phyloP scores from a whole-genome alignment of 306 rosid species.

The Lotus japonicus region DNA sequence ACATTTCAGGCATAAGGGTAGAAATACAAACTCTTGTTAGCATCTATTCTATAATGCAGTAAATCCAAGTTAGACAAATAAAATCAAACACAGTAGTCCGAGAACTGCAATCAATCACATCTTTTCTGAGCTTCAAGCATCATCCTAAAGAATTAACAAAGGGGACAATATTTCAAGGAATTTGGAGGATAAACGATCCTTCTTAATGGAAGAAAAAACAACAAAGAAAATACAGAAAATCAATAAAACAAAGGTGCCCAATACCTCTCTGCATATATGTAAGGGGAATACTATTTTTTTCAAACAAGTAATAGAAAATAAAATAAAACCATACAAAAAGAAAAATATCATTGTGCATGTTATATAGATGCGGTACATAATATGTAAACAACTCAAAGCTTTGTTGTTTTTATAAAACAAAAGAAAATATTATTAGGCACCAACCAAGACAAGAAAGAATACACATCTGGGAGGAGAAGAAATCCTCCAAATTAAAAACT shows the following conservation, averaged over 20 bases:
- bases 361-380: background rate
- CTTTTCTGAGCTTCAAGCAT: background rate
- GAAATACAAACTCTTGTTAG: background rate
- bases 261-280: background rate
- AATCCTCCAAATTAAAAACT: background rate
- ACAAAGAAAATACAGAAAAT: background rate
- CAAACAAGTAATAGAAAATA: too few relatives aligned
- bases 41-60: background rate
- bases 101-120: background rate
- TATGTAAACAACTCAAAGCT: background rate
- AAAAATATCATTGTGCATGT: background rate
- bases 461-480: background rate
- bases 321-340: background rate
- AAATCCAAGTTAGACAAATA: background rate
- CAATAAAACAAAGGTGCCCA: background rate
- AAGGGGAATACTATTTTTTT: too few relatives aligned
- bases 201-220: background rate
- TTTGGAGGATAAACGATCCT: background rate
- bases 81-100: background rate
- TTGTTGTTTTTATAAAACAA: background rate
- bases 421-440: background rate
- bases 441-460: background rate
- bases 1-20: background rate
- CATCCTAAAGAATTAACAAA: background rate
- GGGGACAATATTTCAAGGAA: background rate